Percentiles rank a stretch among this genome's conserved stretches.
Evolutionary conservation across 2,329 filamentous ascomycete genomes (phyloP).

Genomic region (Allantophomopsis lycopodina): DNA sequence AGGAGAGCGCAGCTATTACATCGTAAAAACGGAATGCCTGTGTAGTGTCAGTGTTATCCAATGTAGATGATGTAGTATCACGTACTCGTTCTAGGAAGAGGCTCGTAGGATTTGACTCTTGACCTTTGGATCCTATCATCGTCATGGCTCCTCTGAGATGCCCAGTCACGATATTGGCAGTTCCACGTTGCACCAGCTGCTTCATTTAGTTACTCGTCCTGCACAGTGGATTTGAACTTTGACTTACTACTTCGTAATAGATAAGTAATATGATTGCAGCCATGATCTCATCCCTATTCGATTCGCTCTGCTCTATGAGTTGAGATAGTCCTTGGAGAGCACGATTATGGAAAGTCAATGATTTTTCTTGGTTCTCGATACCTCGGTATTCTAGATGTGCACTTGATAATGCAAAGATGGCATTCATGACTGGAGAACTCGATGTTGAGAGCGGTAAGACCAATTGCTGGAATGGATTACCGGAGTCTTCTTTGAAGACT

Average conservation of each 20-base stretch:
- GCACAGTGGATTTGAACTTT: not conserved
- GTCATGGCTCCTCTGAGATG: slow-evolving; percentile 49
- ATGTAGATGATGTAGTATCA: not conserved
- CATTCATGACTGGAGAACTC: slow-evolving; percentile 56
- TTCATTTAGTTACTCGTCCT: not conserved
- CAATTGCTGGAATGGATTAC: slow-evolving; percentile 49
- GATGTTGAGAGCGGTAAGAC: slow-evolving; percentile 43
- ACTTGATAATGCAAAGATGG: slow-evolving; percentile 70
- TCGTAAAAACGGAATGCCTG: slow-evolving; percentile 54
- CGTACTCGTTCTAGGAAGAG: slow-evolving; percentile 44
- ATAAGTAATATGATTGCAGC: slow-evolving; percentile 47
- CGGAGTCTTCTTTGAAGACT: slow-evolving; percentile 46
- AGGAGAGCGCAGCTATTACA: slow-evolving; percentile 47
- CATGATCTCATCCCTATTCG: slow-evolving; percentile 41
- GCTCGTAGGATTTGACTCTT: slow-evolving; percentile 33
- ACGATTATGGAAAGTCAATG: slow-evolving; percentile 43
- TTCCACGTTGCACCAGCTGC: slow-evolving; percentile 46
- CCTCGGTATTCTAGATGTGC: slow-evolving; percentile 66
- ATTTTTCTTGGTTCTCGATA: slow-evolving; percentile 35
- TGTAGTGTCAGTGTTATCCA: slow-evolving; percentile 9
- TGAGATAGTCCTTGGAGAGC: slow-evolving; percentile 42
- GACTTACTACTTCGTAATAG: slow-evolving; percentile 48
- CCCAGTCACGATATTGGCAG: slow-evolving; percentile 43
- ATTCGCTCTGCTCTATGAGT: slow-evolving; percentile 37
- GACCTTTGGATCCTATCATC: slow-evolving; percentile 36